These are phyloP conservation scores for Lycium ferocissimum DNA, from an alignment of 257 asterid species.

Conservation along the genomic window DNA sequence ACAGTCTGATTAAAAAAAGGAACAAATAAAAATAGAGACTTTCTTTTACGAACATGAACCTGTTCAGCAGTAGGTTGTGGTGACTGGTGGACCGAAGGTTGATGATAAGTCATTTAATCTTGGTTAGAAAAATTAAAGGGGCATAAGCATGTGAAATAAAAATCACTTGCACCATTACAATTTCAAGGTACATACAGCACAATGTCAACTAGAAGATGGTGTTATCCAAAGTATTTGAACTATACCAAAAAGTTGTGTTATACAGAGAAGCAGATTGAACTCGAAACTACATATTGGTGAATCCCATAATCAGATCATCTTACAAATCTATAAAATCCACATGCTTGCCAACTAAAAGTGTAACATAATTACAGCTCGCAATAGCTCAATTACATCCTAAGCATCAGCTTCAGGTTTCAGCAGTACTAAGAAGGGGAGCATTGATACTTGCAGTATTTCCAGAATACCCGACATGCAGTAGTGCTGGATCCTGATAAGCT, in stretches of 20 bases:
- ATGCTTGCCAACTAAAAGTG: neutral
- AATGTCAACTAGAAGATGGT: slow-evolving; percentile 8
- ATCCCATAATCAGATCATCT: neutral
- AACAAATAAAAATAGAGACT: no score
- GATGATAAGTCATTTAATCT: neutral
- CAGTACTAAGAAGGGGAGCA: slow-evolving; percentile 65
- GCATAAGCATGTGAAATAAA: neutral
- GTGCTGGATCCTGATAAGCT: slow-evolving; percentile 79
- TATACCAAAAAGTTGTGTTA: neutral
- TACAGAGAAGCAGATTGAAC: neutral
- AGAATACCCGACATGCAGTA: slow-evolving; percentile 48
- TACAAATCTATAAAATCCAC: neutral
- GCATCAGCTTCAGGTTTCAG: slow-evolving; percentile 29
- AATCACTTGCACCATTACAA: neutral
- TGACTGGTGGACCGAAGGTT: neutral
- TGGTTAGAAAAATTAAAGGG: neutral
- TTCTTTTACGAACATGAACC: neutral
- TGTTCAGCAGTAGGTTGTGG: neutral
- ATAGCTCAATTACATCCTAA: slow-evolving; percentile 10
- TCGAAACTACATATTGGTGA: slow-evolving; percentile 14
- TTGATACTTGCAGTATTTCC: slow-evolving; percentile 47
- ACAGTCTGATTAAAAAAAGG: no score
- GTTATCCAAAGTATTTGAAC: neutral
- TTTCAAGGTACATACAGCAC: neutral
- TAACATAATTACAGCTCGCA: neutral